Percentiles rank a stretch among this genome's conserved stretches.
phyloP scores from a whole-genome alignment of 495 filamentous ascomycete species.

The Aspergillus sparsus region DNA sequence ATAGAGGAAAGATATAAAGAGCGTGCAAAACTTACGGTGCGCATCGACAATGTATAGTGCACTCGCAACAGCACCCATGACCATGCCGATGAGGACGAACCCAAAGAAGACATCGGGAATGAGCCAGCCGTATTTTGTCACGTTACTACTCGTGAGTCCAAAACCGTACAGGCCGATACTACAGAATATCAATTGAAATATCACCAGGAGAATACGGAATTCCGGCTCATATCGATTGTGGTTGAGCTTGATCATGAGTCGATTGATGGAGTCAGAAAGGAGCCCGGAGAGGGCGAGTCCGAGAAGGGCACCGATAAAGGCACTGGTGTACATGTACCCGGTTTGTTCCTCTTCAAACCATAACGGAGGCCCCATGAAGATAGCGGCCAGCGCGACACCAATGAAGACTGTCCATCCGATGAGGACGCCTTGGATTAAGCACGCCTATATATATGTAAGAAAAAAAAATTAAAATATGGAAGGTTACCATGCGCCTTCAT shows the following conservation, averaged over 20 bases:
- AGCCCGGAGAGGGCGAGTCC: conserved; percentile 76
- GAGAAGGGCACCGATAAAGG: conserved; percentile 79
- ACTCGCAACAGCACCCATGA: conserved; percentile 81
- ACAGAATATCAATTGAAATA: conserved; percentile 77
- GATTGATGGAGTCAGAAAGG: conserved; percentile 71
- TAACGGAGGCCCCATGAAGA: conserved; percentile 77
- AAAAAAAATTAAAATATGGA: no score
- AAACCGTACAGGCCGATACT: conserved; percentile 83
- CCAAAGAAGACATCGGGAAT: conserved; percentile 77
- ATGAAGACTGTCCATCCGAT: conserved; percentile 97
- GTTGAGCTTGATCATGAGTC: conserved; percentile 70
- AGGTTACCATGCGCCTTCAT: no score
- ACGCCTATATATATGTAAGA: conserved; percentile 48
- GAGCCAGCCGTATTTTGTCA: conserved; percentile 64
- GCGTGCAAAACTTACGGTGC: conserved; percentile 62
- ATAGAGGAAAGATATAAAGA: no score
- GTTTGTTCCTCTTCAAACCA: conserved; percentile 80
- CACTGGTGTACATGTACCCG: conserved; percentile 85
- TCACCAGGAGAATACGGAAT: conserved; percentile 78
- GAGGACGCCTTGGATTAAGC: conserved; percentile 83
- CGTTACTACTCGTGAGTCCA: conserved; percentile 65
- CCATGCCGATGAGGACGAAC: conserved; percentile 80
- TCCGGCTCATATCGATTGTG: conserved; percentile 87
- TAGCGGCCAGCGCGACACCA: conserved; percentile 78
- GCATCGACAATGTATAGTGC: conserved; percentile 94